Base-by-base conservation (phyloP, 352 stramenopile species). In the Phytophthora ohioensis region DNA sequence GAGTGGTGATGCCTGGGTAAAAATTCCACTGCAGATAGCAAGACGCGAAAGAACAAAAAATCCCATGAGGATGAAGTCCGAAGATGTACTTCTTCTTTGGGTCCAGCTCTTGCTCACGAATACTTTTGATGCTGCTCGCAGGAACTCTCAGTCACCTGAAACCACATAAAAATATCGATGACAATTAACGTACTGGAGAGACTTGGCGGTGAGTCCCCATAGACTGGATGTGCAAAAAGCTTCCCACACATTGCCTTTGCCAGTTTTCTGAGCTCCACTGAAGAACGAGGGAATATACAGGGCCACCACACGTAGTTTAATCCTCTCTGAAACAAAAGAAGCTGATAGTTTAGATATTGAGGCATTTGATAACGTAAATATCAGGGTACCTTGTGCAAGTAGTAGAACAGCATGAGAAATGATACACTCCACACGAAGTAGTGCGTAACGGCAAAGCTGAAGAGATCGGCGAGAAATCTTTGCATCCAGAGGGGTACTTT, bases 201-300 rank as follows among this genome's bases (percentile, higher is more conserved):
- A 79, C 30, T 81, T 68, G 15, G 68, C 69, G 3, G 54, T 69
- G 12, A 85, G 48, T 3, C 69, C 67, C 78, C 78, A 85, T 12
- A 76, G 32, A 13, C 43, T 62, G 10, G 48, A 63, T 11, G 52
- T 68, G 13, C 78, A 69, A 9, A 85, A 35, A 8, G 59, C 38
- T n/a, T 78, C 49, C 75, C 78, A 85, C 21, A 65, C 47, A 5
- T 70, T 64, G 2, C 78, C 73, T 4, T 66, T 64, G 17, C 69
- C 65, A 4, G 65, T 82, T 30, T 70, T 61, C 30, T 85, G 75
- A 13, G 67, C 48, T 8, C 76, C 76, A 55, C 72, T 76, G 32
- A 81, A 59, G 57, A 79, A 84, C 56, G 64, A 72, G 13, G 75
- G 78, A 35, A 79, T 15, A 57, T 85, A 85, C 11, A 84, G 12